Percentiles rank a stretch among this genome's conserved stretches.
phyloP scores from a whole-genome alignment of 805 yeast species.

The Starmerella scarabaei region DNA sequence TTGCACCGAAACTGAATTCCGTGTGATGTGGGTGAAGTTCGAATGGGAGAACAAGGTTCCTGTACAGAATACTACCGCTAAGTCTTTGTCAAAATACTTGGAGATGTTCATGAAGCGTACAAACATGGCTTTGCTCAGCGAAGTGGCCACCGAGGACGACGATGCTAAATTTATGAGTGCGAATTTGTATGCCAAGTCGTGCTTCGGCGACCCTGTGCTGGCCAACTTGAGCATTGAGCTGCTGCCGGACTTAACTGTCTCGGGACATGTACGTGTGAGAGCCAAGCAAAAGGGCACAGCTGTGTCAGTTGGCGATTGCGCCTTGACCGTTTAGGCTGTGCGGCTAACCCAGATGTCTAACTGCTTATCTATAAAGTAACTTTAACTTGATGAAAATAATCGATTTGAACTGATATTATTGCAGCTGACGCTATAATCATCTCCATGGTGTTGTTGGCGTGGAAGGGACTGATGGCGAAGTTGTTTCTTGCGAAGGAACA shows the following conservation, averaged over 20 bases:
- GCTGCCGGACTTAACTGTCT: conserved; percentile 43
- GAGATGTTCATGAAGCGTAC: conserved; percentile 67
- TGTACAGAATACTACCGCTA: conserved; percentile 33
- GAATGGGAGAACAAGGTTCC: conserved; percentile 99
- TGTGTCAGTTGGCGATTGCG: conserved; percentile 77
- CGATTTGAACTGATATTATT: background rate
- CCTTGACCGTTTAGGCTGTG: conserved; percentile 2
- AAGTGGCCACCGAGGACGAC: conserved; percentile 54
- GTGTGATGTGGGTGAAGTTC: conserved; percentile 97
- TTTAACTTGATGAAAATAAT: no score
- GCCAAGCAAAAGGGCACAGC: conserved; percentile 98
- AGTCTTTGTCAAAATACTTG: conserved; percentile 67
- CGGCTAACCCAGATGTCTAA: background rate
- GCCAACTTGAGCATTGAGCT: conserved; percentile 91
- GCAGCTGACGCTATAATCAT: background rate
- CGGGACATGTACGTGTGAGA: conserved; percentile 93
- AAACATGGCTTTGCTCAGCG: conserved; percentile 87
- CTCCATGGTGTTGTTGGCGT: background rate
- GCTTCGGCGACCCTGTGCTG: conserved; percentile 95
- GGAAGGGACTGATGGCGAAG: background rate
- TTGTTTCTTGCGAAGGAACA: conserved; percentile 16
- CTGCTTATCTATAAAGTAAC: background rate
- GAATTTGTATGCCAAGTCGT: conserved; percentile 77
- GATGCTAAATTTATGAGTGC: conserved; percentile 69
- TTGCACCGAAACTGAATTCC: conserved; percentile 78